These are phyloP conservation scores for Hanseniaspora uvarum DNA, from an alignment of 1,139 yeast species.

Conservation along the genomic window DNA sequence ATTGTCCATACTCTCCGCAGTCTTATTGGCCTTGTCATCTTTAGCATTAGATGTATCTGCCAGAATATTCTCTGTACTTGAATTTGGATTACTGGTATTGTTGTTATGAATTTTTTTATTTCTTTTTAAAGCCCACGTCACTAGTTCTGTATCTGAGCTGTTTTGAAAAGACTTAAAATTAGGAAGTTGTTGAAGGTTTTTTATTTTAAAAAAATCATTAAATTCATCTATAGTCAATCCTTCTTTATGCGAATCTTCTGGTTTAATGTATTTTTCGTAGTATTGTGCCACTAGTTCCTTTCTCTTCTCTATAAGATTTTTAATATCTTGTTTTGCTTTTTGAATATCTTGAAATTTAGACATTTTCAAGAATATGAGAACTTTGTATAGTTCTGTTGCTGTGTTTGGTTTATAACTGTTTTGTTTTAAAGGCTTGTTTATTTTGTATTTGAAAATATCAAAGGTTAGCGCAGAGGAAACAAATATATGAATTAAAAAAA, in stretches of 20 bases:
- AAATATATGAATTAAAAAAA: no score
- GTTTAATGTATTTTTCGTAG: not conserved
- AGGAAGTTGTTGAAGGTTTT: conserved; percentile 16
- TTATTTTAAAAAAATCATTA: conserved; percentile 8
- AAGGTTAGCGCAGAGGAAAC: no score
- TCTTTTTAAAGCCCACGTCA: conserved; percentile 10
- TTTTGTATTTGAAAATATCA: not conserved
- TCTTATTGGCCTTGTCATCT: not conserved
- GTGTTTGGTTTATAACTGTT: not conserved
- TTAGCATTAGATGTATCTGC: not conserved
- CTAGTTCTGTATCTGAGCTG: conserved; percentile 8
- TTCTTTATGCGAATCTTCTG: not conserved
- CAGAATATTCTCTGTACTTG: not conserved
- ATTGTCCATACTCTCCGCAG: not conserved
- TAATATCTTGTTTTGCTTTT: conserved; percentile 11
- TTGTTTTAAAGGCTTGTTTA: conserved; percentile 32
- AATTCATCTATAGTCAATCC: conserved; percentile 8
- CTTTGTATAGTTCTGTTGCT: not conserved
- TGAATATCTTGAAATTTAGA: conserved; percentile 15
- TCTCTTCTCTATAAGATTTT: conserved; percentile 10
- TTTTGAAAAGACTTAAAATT: conserved; percentile 16
- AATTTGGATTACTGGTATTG: not conserved
- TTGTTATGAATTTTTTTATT: not conserved
- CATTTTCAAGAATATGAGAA: conserved; percentile 1
- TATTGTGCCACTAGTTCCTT: conserved; percentile 3